Evolutionary conservation across 2,329 filamentous ascomycete species (phyloP), one percentile per base, ranked within the genome.

Genomic region (Paracamarosporium sp.): DNA sequence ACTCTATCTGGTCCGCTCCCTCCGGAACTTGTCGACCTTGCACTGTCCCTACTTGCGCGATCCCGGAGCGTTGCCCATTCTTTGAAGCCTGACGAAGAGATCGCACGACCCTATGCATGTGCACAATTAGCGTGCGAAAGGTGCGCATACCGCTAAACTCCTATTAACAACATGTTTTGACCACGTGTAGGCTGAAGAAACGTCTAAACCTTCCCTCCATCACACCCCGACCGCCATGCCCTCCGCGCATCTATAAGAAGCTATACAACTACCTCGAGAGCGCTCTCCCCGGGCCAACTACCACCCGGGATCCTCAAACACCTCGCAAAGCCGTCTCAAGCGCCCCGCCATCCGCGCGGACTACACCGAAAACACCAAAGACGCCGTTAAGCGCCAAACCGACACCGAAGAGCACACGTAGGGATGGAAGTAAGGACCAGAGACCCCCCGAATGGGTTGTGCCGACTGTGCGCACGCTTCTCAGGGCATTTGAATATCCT

Each of bases 251-350:
- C 51, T 98, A 98, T 81, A 91, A 90, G 69, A 91, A 92, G 57
- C 82, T 98, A 35, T 95, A 93, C 74, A 81, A 81, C 30, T 93
- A 94, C 72, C 86, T 98, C 58, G 89, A 94, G 65, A 87, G 86
- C 54, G 88, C 89, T 38, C 81, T 98, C 5, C 83, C 85, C 13
- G 80, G 76, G 6, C 53, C 68, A 17, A 60, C 63, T 27, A 55
- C 61, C 12, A 40, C 62, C 13, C 59, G 64, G n/a, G 70, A 68
- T 6, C 73, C 68, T 8, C 64, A 70, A 31, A 75, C 67, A 24
- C 69, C 72, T 62, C 79, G 68, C 4, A 76, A 74, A 24, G 47
- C 57, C n/a, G 43, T 56, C 28, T 54, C 65, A 1, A 67, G 67
- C 15, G 61, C 62, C 2, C 51, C 70, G 2, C 51, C 61, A 8